phyloP scores from a whole-genome alignment of 2,329 filamentous ascomycete species.

The Scedosporium apiospermum region DNA sequence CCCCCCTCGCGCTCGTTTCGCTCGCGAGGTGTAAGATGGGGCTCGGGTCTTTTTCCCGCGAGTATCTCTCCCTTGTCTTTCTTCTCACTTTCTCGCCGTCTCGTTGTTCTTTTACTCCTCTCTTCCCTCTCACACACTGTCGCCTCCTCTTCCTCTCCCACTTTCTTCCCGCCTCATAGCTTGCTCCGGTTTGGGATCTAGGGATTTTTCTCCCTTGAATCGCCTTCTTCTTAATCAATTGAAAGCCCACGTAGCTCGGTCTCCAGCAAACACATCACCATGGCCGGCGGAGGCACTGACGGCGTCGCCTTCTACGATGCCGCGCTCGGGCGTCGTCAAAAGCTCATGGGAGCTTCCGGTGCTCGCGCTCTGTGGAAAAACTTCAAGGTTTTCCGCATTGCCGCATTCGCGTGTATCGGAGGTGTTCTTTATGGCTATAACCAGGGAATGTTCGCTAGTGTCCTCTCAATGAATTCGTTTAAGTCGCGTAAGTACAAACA shows the following conservation, averaged over 20 bases:
- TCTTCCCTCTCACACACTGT: not conserved
- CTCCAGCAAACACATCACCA: not conserved
- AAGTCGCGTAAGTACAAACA: constrained; percentile 29
- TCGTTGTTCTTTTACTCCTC: not conserved
- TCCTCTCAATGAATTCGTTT: constrained; percentile 49
- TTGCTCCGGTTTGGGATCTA: not conserved
- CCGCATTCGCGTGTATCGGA: constrained; percentile 53
- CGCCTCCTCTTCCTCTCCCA: not conserved
- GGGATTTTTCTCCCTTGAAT: not conserved
- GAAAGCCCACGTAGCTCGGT: not conserved
- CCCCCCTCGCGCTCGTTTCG: not conserved
- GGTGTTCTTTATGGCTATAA: constrained; percentile 62
- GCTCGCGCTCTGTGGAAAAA: constrained; percentile 47
- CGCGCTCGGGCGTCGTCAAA: constrained; percentile 40
- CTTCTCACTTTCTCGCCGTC: not conserved
- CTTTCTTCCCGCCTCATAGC: not conserved
- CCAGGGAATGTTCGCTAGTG: constrained; percentile 67
- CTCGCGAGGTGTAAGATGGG: not conserved
- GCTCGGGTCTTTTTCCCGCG: not conserved
- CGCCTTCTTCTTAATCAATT: not conserved
- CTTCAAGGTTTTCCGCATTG: constrained; percentile 49
- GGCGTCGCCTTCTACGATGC: constrained; percentile 6
- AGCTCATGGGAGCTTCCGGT: constrained; percentile 43
- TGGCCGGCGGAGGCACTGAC: constrained; percentile 5
- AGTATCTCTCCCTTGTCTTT: too few species aligned